Evolutionary conservation across 768 basidiomycete genomes (phyloP).

Genomic region (Boletus reticuloceps): DNA sequence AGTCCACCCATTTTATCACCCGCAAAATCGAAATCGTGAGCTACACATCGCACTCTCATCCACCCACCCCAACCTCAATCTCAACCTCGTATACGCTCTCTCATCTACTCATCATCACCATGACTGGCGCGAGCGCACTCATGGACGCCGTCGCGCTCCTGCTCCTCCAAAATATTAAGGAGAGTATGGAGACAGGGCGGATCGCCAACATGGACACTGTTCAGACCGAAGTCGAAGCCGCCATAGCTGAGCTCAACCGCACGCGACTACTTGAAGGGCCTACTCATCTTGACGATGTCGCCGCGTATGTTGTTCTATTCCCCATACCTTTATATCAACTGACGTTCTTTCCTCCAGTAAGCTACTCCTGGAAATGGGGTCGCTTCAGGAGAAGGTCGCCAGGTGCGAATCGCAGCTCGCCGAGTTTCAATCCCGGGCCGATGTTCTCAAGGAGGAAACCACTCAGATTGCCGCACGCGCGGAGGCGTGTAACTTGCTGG

Average conservation of each 20-base stretch:
- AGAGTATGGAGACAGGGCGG: constrained; percentile 10
- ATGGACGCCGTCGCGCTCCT: constrained; percentile 1
- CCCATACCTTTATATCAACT: background rate
- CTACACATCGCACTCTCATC: background rate
- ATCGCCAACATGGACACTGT: constrained; percentile 2
- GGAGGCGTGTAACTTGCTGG: constrained; percentile 2
- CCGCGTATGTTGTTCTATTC: constrained; percentile 1
- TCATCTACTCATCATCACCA: constrained; percentile 4
- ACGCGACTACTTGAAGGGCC: background rate
- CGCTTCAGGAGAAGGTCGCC: constrained; percentile 1
- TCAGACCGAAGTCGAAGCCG: constrained; percentile 9
- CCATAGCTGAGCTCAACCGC: constrained; percentile 7
- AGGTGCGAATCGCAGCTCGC: constrained; percentile 11
- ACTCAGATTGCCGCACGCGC: background rate
- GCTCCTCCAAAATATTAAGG: constrained; percentile 10
- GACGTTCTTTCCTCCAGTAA: constrained; percentile 4
- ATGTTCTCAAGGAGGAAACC: constrained; percentile 7
- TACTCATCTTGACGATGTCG: background rate
- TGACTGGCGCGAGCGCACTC: constrained; percentile 1
- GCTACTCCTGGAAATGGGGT: constrained; percentile 7
- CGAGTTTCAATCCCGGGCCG: background rate
- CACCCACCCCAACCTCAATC: background rate
- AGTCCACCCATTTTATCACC: background rate
- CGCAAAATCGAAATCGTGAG: background rate
- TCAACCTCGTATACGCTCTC: background rate